These are phyloP conservation scores for Phytophthora pseudosyringae DNA, from an alignment of 352 stramenopile species.

Conservation along the genomic window DNA sequence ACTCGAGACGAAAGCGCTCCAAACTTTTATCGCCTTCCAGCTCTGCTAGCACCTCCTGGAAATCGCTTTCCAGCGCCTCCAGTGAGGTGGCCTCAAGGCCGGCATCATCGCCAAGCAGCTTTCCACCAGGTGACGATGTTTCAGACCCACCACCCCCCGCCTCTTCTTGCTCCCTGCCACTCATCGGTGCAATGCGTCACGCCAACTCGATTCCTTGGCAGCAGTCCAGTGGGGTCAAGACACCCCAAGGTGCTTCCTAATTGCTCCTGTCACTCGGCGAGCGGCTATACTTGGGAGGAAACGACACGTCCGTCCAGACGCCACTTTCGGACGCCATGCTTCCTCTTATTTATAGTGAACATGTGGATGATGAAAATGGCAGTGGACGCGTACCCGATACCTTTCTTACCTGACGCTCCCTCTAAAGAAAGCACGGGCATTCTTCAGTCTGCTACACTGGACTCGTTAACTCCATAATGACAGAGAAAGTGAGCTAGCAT, in stretches of 20 bases:
- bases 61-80: slow-evolving; percentile 94
- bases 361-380: neutral
- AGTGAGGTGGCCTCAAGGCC: slow-evolving; percentile 65
- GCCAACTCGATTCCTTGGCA: neutral
- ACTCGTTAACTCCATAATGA: slow-evolving; percentile 4
- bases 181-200: slow-evolving; percentile 30
- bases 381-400: neutral
- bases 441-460: neutral
- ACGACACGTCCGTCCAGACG: neutral
- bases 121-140: slow-evolving; percentile 37
- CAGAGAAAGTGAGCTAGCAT: slow-evolving; percentile 15
- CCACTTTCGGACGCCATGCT: slow-evolving; percentile 24
- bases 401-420: neutral
- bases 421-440: too few species aligned
- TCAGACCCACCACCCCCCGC: slow-evolving; percentile 12
- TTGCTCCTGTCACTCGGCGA: slow-evolving; percentile 9
- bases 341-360: slow-evolving; percentile 28
- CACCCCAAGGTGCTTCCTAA: slow-evolving; percentile 3
- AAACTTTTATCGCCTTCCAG: slow-evolving; percentile 93
- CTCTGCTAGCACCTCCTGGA: slow-evolving; percentile 92
- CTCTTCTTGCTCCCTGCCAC: slow-evolving; percentile 23
- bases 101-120: slow-evolving; percentile 57
- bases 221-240: neutral
- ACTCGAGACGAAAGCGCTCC: slow-evolving; percentile 95
- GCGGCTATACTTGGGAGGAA: too few species aligned